Percentiles rank a stretch among this genome's conserved stretches.
phyloP scores from a whole-genome alignment of 2,329 filamentous ascomycete species.

The Alternaria panax region DNA sequence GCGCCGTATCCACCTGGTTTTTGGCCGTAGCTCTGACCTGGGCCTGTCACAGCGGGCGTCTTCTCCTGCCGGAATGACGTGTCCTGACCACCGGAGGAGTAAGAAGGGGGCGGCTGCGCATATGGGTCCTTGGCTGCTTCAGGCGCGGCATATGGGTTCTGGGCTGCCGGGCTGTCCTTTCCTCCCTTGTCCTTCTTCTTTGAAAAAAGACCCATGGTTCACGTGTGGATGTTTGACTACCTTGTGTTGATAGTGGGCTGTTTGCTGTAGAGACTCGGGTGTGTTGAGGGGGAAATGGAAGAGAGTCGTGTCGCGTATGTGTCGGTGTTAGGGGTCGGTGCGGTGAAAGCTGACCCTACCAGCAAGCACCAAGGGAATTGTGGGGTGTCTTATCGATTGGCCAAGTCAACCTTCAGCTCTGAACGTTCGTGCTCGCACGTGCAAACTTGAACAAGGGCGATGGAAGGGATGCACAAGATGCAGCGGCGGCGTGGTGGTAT shows the following conservation, averaged over 20 bases:
- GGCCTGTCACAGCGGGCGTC: slow-evolving; percentile 51
- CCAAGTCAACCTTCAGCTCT: not conserved
- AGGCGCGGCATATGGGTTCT: slow-evolving; percentile 57
- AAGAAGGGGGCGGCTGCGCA: slow-evolving; percentile 54
- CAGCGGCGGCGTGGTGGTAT: slow-evolving; percentile 7
- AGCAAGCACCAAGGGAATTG: slow-evolving; percentile 20
- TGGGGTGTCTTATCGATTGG: slow-evolving; percentile 28
- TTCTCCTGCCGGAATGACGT: slow-evolving; percentile 53
- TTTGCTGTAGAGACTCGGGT: no score
- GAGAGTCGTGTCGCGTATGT: not conserved
- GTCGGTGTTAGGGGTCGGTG: not conserved
- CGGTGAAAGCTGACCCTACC: slow-evolving; percentile 2
- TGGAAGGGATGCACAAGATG: not conserved
- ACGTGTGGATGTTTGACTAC: not conserved
- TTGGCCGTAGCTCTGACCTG: slow-evolving; percentile 53
- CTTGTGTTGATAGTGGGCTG: no score
- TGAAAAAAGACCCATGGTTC: slow-evolving; percentile 59
- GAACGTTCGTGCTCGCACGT: not conserved
- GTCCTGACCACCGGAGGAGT: slow-evolving; percentile 44
- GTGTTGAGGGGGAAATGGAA: not conserved
- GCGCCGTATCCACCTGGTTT: slow-evolving; percentile 31
- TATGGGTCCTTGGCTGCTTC: slow-evolving; percentile 60
- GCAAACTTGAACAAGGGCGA: not conserved
- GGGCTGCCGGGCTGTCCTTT: slow-evolving; percentile 59
- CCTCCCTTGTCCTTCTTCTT: slow-evolving; percentile 61